Conservation (phyloP, 2,329 filamentous ascomycete species). For the Ophiosphaerella narmari region DNA sequence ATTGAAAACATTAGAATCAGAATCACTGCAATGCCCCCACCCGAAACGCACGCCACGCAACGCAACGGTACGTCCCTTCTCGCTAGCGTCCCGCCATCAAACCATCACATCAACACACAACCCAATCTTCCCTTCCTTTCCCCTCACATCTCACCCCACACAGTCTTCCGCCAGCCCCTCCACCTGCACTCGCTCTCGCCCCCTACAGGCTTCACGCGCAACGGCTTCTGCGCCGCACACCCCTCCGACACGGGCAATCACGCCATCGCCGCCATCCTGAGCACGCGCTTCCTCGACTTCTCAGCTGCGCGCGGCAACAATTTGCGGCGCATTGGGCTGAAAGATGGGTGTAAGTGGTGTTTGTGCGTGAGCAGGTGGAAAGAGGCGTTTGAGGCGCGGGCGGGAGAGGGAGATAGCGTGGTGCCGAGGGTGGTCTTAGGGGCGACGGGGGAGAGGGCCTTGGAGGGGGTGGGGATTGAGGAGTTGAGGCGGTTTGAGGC, state of each 20-base stretch:
- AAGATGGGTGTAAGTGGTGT: conserved; percentile 66
- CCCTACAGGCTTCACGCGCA: conserved; percentile 64
- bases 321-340: conserved; percentile 59
- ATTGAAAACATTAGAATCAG: not conserved
- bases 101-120: no score
- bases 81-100: no score
- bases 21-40: no score
- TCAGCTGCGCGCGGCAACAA: conserved; percentile 64
- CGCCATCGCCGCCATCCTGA: conserved; percentile 61
- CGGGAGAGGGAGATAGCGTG: conserved; percentile 51
- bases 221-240: conserved; percentile 64
- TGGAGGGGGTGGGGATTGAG: conserved; percentile 54
- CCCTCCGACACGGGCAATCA: conserved; percentile 63
- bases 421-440: conserved; percentile 57
- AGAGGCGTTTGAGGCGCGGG: conserved; percentile 62
- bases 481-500: conserved; percentile 57
- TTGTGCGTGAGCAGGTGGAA: conserved; percentile 64
- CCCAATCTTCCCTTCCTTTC: no score
- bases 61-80: conserved; percentile 14
- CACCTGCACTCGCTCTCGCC: conserved; percentile 61
- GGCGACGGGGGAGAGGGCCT: conserved; percentile 58
- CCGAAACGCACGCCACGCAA: no score
- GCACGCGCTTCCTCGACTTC: conserved; percentile 66
- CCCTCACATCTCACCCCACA: not conserved
- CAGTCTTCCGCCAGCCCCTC: conserved; percentile 64